Percentiles rank a stretch among this genome's conserved stretches.
Conservation (phyloP, 768 basidiomycete genomes). For the Butyriboletus loyo region DNA sequence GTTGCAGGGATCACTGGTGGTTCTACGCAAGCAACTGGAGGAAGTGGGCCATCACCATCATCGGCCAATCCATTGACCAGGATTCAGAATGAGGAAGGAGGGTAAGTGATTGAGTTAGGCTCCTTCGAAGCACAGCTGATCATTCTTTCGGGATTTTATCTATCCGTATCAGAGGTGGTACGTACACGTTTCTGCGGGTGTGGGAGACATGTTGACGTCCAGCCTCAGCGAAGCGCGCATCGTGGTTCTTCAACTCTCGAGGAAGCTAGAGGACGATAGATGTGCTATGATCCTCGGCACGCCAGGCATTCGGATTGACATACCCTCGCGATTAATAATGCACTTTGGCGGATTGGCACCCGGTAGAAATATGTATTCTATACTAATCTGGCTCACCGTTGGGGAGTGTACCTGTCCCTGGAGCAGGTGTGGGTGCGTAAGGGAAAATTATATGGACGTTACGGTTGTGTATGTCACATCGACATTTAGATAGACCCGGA, state of each 20-base stretch:
- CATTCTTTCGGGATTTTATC: constrained; percentile 14
- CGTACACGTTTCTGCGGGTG: constrained; percentile 18
- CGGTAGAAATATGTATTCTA: constrained; percentile 16
- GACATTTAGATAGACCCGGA: constrained; percentile 13
- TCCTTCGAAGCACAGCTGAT: constrained; percentile 13
- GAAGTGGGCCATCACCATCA: constrained; percentile 45
- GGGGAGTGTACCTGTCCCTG: constrained; percentile 20
- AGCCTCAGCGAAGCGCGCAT: constrained; percentile 77
- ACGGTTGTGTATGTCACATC: constrained; percentile 23
- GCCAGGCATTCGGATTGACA: constrained; percentile 12
- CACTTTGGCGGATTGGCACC: constrained; percentile 11
- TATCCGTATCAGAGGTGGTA: constrained; percentile 32
- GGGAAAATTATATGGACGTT: constrained; percentile 22
- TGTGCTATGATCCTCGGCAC: constrained; percentile 11
- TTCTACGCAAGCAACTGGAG: constrained; percentile 38
- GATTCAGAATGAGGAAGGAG: constrained; percentile 78
- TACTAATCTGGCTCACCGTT: constrained; percentile 28
- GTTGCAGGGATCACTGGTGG: constrained; percentile 40
- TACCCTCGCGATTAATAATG: constrained; percentile 30
- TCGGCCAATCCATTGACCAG: constrained; percentile 64
- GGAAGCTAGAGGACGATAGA: constrained; percentile 37
- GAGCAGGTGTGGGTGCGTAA: constrained; percentile 19
- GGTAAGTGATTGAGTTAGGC: constrained; percentile 41
- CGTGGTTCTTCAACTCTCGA: constrained; percentile 90
- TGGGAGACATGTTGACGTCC: constrained; percentile 28